A percentile compares a stretch with the other conserved stretches of the same genome.
Conservation (phyloP, 306 rosid species). For the Fragaria vesca region DNA sequence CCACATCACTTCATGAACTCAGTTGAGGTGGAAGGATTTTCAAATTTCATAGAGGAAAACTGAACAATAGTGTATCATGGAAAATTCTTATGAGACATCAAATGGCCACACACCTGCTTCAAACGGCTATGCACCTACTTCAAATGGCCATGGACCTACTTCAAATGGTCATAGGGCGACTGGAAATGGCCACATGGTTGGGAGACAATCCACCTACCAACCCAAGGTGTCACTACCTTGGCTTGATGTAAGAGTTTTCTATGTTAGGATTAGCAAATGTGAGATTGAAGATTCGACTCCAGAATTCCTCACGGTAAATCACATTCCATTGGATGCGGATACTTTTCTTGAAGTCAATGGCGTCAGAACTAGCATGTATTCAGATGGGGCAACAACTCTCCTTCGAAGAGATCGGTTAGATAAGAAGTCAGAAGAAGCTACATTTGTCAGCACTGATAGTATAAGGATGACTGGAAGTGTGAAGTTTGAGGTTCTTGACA, state of each 20-base stretch:
- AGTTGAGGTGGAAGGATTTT: constrained; percentile 30
- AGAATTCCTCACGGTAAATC: constrained; percentile 60
- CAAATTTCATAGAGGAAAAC: constrained; percentile 22
- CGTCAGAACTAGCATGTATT: constrained; percentile 55
- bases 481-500: constrained; percentile 74
- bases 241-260: constrained; percentile 74
- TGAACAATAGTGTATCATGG: constrained; percentile 40
- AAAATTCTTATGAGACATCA: constrained; percentile 39
- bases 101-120: constrained; percentile 39
- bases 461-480: constrained; percentile 72
- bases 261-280: constrained; percentile 70
- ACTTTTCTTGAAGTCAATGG: constrained; percentile 80
- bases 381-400: constrained; percentile 54
- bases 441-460: constrained; percentile 83
- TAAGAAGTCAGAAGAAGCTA: constrained; percentile 73
- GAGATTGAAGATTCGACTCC: constrained; percentile 67
- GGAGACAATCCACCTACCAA: constrained; percentile 45
- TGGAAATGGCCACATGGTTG: constrained; percentile 51
- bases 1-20: constrained; percentile 20
- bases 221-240: constrained; percentile 61
- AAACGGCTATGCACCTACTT: constrained; percentile 39
- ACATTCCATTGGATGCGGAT: constrained; percentile 63
- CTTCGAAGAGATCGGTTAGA: constrained; percentile 75
- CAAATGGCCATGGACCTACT: background rate
- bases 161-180: constrained; percentile 47